Evolutionary conservation across 2,329 filamentous ascomycete genomes (phyloP), one percentile per base, ranked within the genome.

Genomic region (Verticillium zaregamsianum): DNA sequence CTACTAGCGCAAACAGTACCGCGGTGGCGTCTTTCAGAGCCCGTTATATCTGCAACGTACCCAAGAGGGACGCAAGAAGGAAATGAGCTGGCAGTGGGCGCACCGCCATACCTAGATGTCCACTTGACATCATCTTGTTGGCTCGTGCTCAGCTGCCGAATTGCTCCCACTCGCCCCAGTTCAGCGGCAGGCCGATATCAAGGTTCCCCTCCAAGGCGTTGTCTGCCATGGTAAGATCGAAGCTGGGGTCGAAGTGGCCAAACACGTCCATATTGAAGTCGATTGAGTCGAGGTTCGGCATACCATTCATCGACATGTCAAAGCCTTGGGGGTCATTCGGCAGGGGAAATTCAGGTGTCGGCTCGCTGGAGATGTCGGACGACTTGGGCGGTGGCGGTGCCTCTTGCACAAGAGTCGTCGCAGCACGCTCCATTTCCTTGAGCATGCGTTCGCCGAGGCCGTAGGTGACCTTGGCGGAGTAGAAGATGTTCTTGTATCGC

Each of bases 401-500:
- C 15, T 61, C 64, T n/a, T 62, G 59, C 4, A 60, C 64, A n/a
- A 84, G 69, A 0, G 76, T 79, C 3, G 75, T 80, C 0, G 80
- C 81, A 0, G 82, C 80, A 55, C 82, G 79, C 66, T 83, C 82
- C 80, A 87, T 84, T 66, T 86, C 83, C 57, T 76, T 76, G 45
- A 86, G 68, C 0, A 86, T 83, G 9, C 82, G 74, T 62, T 85
- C 82, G 2, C 84, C 84, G 20, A 87, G 76, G 0, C 79, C 77
- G 0, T 82, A 82, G 31, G 86, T 83, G 2, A 86, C 80, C 17
- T 78, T 78, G 2, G 84, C 80, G 67, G 81, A 84, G 76, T 82
- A 85, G 69, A 85, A 89, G n/a, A 81, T 79, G 49, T 82, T 78
- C n/a, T 81, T 80, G 60, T 86, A 79, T 15, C 77, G 74, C 25